Percentiles rank a stretch among this genome's conserved stretches.
These are phyloP conservation scores for Naganishia randhawae DNA, from an alignment of 768 basidiomycete genomes.

Conservation along the genomic window DNA sequence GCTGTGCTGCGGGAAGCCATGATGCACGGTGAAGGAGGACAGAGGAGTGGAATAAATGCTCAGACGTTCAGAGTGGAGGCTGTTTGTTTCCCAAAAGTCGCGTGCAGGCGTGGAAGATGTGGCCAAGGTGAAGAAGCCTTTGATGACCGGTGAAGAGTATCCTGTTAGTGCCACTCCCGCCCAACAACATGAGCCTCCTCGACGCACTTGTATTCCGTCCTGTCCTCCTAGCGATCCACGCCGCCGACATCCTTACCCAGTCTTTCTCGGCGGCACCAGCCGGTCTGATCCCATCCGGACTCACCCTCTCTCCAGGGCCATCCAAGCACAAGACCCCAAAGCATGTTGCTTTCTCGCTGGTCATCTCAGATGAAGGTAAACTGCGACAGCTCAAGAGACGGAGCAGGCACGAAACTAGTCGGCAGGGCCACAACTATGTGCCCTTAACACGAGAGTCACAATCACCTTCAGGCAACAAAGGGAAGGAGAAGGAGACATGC, in stretches of 20 bases:
- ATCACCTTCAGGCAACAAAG: background rate
- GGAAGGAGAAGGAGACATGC: background rate
- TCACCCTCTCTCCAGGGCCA: background rate
- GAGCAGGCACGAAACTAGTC: background rate
- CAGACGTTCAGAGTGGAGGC: background rate
- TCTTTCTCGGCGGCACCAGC: background rate
- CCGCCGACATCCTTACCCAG: conserved; percentile 1
- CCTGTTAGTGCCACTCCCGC: background rate
- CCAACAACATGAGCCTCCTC: conserved; percentile 3
- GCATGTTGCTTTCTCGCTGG: conserved; percentile 9
- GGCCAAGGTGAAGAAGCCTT: background rate
- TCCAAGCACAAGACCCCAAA: background rate
- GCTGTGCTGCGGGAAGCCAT: background rate
- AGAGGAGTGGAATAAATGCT: background rate
- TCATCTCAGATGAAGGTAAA: background rate
- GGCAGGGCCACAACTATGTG: background rate
- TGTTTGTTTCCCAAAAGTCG: background rate
- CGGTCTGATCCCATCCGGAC: background rate
- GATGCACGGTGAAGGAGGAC: no score
- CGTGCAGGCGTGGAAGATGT: background rate
- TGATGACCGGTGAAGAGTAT: background rate
- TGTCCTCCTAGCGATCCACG: conserved; percentile 10
- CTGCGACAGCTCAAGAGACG: background rate
- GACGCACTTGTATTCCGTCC: conserved; percentile 12
- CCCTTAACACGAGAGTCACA: background rate